Conservation (phyloP, 805 yeast species). For the Osmozyma mogii region DNA sequence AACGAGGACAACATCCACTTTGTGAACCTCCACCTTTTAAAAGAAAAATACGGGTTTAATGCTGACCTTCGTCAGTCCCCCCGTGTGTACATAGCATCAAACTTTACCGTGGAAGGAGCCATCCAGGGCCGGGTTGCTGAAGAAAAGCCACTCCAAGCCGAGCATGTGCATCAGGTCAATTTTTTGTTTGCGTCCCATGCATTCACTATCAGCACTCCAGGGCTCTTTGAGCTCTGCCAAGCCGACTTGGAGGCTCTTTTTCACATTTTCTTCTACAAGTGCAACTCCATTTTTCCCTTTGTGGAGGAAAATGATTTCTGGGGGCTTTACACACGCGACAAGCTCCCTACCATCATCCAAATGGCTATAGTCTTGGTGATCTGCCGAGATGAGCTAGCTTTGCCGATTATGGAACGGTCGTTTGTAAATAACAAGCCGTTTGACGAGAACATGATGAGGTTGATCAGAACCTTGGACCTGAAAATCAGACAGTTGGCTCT, state of each 20-base stretch:
- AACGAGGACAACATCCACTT: background rate
- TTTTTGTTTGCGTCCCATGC: slow-evolving; percentile 10
- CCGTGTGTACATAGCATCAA: too few species aligned
- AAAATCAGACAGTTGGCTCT: slow-evolving; percentile 15
- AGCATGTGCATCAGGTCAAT: slow-evolving; percentile 2
- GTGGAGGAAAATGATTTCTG: slow-evolving; percentile 32
- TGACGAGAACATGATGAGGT: slow-evolving; percentile 5
- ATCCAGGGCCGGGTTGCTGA: background rate
- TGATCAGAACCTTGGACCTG: slow-evolving; percentile 11
- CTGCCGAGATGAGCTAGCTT: slow-evolving; percentile 27
- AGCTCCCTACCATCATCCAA: slow-evolving; percentile 32
- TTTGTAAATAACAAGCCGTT: slow-evolving; percentile 5
- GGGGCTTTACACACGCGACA: slow-evolving; percentile 23
- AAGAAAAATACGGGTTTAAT: slow-evolving; percentile 3
- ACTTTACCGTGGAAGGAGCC: slow-evolving; percentile 2
- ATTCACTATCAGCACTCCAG: slow-evolving; percentile 12
- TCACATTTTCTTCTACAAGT: slow-evolving; percentile 29
- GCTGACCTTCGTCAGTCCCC: too few species aligned
- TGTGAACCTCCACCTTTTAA: background rate
- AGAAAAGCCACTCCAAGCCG: background rate
- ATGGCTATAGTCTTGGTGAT: slow-evolving; percentile 38
- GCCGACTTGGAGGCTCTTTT: slow-evolving; percentile 17
- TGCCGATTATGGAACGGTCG: slow-evolving; percentile 11
- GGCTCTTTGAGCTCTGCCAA: slow-evolving; percentile 9
- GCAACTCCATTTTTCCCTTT: slow-evolving; percentile 35